Conservation (phyloP, 2,329 filamentous ascomycete genomes). For the Ophiocordyceps camponoti-rufipedis region DNA sequence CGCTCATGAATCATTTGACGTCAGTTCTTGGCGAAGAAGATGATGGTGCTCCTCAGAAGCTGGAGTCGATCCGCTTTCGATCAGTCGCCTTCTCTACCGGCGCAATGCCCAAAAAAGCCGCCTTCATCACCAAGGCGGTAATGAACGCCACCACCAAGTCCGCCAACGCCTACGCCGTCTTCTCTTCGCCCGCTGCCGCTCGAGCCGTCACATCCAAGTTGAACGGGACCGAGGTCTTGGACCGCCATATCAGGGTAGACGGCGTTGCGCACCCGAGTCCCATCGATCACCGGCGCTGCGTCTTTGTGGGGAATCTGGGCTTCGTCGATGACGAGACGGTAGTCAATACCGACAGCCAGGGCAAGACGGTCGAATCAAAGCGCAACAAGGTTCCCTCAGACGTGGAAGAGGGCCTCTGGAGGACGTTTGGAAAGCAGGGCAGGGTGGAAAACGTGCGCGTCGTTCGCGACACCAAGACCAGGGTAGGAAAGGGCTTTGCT, state of each 20-base stretch:
- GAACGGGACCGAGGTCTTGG: conserved; percentile 70
- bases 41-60: conserved; percentile 42
- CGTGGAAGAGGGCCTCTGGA: conserved; percentile 84
- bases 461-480: conserved; percentile 71
- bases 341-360: conserved; percentile 44
- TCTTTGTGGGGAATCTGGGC: conserved; percentile 90
- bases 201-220: conserved; percentile 58
- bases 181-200: conserved; percentile 56
- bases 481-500: conserved; percentile 91
- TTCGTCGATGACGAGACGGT: conserved; percentile 87
- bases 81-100: conserved; percentile 70
- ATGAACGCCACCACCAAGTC: conserved; percentile 85
- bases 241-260: conserved; percentile 80
- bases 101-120: conserved; percentile 78
- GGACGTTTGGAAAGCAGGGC: conserved; percentile 55
- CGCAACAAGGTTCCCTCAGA: conserved; percentile 61
- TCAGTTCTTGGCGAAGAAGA: conserved; percentile 43
- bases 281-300: conserved; percentile 71
- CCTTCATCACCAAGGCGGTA: conserved; percentile 76
- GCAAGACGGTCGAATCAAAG: conserved; percentile 52
- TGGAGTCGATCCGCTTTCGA: conserved; percentile 87
- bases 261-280: conserved; percentile 73
- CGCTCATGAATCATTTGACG: conserved; percentile 56
- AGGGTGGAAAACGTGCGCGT: conserved; percentile 88
- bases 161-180: conserved; percentile 88